Evolutionary conservation across 345 rosid genomes (phyloP).

Genomic region (Hypericum androsaemum): DNA sequence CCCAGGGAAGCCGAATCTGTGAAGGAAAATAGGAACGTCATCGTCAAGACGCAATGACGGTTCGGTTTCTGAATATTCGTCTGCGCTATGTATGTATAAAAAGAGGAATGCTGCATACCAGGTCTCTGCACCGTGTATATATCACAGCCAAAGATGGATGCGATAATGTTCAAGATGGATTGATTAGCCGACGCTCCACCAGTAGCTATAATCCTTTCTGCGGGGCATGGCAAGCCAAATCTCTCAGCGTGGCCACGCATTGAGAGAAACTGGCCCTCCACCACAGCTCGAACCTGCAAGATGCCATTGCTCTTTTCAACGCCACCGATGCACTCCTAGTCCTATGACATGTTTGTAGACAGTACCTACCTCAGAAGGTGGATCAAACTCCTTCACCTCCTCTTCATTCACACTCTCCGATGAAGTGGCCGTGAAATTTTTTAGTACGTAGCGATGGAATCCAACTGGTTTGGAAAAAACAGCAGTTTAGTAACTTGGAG

Average conservation of each 20-base stretch:
- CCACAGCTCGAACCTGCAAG: constrained; percentile 65
- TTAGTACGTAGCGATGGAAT: constrained; percentile 57
- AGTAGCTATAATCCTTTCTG: constrained; percentile 71
- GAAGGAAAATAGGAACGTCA: not conserved
- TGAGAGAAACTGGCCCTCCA: constrained; percentile 84
- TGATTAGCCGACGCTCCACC: constrained; percentile 88
- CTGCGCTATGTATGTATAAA: not conserved
- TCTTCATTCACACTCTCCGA: constrained; percentile 36
- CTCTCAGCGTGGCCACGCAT: constrained; percentile 85
- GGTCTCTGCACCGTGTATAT: constrained; percentile 73
- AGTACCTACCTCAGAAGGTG: constrained; percentile 70
- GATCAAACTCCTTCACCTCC: constrained; percentile 68
- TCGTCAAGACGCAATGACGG: no score
- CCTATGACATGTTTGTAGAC: not conserved
- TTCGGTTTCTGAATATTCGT: not conserved
- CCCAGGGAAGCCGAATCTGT: constrained; percentile 93
- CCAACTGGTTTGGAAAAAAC: constrained; percentile 51
- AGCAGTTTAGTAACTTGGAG: constrained; percentile 4
- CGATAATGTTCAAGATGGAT: constrained; percentile 46
- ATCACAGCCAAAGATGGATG: constrained; percentile 76
- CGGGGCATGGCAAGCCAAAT: constrained; percentile 85
- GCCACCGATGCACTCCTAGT: no score
- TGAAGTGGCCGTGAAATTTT: constrained; percentile 40
- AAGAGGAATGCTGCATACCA: constrained; percentile 29
- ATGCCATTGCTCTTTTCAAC: constrained; percentile 1